Evolutionary conservation across 495 filamentous ascomycete species (phyloP), one percentile per base, ranked within the genome.

Genomic region (Lentithecium fluviatile): DNA sequence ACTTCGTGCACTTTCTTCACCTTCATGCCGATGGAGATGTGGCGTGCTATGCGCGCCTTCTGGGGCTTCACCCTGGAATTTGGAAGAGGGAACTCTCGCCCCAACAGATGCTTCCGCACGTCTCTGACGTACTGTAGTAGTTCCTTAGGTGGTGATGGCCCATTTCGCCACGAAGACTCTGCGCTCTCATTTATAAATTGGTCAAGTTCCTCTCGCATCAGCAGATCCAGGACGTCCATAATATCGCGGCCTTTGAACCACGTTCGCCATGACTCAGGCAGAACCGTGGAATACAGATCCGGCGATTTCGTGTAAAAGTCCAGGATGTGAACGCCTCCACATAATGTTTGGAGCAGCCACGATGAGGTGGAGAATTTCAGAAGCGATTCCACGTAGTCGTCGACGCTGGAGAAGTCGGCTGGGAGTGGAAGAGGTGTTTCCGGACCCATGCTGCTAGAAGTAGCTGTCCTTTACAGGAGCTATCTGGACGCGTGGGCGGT

Each of bases 1-100:
- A 88, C 94, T 76, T 98, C 94, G 62, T 98, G 95, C 17, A 90
- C 80, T 73, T 98, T 98, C 74, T 98, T 98, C 29, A 86, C 81
- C 59, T 90, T 96, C 95, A 98, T 98, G 19, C 94, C 94, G 4
- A 95, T 81, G 0, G 89, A 82, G 23, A 96, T 80, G 67, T 87
- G 82, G 40, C 81, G 77, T 2, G 89, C 82, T 17, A 95, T 71
- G 6, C 64, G 49, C 56, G 58, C 70, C 72, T 67, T 81, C 25
- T 64, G 17, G 1, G 24, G n/a, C 40, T 52, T 24, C 26, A 17
- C 50, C 32, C 23, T 52, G 26, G 43, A 53, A 25, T 47, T 40
- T 10, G 55, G 45, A 1, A 34, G 40, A 13, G 53, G 47, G 19
- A 88, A 88, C 2, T 84, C 79, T 37, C 94, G 80, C 13, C 72